Base-by-base conservation (phyloP, 129 eudicot genomes). In the Saussurea involucrata region DNA sequence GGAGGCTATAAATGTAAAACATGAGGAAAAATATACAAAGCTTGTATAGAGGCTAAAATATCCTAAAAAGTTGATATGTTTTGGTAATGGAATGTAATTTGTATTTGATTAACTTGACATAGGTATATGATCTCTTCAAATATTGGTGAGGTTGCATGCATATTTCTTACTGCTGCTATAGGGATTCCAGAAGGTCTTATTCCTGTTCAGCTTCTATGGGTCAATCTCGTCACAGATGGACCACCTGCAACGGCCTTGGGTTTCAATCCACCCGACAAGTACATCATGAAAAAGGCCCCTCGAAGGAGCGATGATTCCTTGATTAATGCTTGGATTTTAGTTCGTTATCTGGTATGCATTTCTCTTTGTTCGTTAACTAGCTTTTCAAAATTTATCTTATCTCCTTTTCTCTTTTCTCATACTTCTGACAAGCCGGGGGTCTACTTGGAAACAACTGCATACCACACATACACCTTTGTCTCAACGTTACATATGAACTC, bases 181-280 rank as follows among this genome's bases (percentile, higher is more conserved):
- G 97, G 97, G 24, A 81, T 92, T 79, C 97, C 97, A 29, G 97
- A 92, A 78, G 93, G 97, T 71, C 36, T 92, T 80, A 89, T 92
- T 68, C 97, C 97, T 5, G 97, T 92, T 69, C 97, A 92, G 86
- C 96, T 92, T 74, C 85, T 92, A 63, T 92, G 97, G 97, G 97
- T 92, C 69, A 92, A 92, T 78, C 83, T 92, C 12, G 96, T 92
- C 20, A 92, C 96, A 3, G 95, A 92, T 79, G 97, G 97, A 8
- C 97, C 97, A 24, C 97, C 97, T 0, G 97, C 97, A 10, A 92
- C 97, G 17, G 97, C 96, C 34, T 83, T 92, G 78, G 97, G 97
- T 66, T 92, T 92, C 60, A 92, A 92, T 73, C 97, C 97, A 2
- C 96, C 97, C 4, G 97, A 89, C 72, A 89, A 89, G 42, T 88